A percentile compares a stretch with the other conserved stretches of the same genome.
These are phyloP conservation scores for Urochloa ruziziensis DNA, from an alignment of 176 grass and related monocot species.

Conservation along the genomic window DNA sequence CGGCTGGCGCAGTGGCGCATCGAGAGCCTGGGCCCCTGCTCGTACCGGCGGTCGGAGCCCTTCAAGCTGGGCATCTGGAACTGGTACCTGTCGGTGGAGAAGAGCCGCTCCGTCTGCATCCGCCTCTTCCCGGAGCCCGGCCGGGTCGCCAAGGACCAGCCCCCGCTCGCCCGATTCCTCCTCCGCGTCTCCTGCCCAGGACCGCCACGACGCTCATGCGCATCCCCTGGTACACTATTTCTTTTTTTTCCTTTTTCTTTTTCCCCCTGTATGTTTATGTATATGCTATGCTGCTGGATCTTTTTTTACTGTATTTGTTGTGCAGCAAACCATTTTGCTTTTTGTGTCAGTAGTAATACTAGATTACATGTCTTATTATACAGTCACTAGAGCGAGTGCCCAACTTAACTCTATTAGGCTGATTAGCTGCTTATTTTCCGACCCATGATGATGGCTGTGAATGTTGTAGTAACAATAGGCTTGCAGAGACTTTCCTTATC, in stretches of 20 bases:
- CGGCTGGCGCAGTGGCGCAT: conserved; percentile 87
- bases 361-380: not conserved
- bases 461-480: not conserved
- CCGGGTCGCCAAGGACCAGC: conserved; percentile 77
- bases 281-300: not conserved
- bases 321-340: not conserved
- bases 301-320: too few relatives aligned
- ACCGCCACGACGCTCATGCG: conserved; percentile 52
- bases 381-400: not conserved
- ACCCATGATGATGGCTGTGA: not conserved
- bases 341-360: not conserved
- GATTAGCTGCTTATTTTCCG: not conserved
- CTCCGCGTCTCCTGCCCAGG: conserved; percentile 68
- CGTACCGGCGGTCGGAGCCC: conserved; percentile 85
- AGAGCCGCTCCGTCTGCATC: conserved; percentile 60
- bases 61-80: conserved; percentile 97
- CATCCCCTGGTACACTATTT: conserved; percentile 73
- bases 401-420: not conserved
- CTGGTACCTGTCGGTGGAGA: conserved; percentile 90
- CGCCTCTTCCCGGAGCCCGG: conserved; percentile 86
- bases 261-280: too few relatives aligned
- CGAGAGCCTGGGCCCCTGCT: conserved; percentile 81
- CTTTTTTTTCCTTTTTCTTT: not conserved
- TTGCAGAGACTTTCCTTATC: too few relatives aligned
- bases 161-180: conserved; percentile 72